phyloP scores from a whole-genome alignment of 2,329 filamentous ascomycete genomes.

The Cytospora leucostoma region DNA sequence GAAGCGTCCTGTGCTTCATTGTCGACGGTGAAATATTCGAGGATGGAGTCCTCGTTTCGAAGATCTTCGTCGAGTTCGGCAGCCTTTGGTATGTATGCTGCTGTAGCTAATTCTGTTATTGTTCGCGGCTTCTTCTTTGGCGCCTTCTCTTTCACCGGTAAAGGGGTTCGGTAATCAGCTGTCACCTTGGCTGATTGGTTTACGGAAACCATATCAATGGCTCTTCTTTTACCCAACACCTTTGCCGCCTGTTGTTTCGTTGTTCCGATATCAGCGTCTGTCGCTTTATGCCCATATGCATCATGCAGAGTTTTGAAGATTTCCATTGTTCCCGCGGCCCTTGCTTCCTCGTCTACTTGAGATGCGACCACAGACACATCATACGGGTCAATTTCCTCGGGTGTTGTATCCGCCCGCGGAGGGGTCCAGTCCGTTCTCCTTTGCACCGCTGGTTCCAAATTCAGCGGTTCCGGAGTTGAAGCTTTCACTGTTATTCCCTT shows the following conservation, averaged over 20 bases:
- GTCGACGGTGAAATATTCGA: slow-evolving; percentile 47
- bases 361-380: background rate
- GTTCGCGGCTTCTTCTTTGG: slow-evolving; percentile 72
- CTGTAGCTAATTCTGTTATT: slow-evolving; percentile 76
- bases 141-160: slow-evolving; percentile 51
- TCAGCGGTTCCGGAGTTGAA: slow-evolving; percentile 36
- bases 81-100: slow-evolving; percentile 57
- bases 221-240: slow-evolving; percentile 56
- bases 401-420: slow-evolving; percentile 46
- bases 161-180: slow-evolving; percentile 29
- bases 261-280: slow-evolving; percentile 13
- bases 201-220: slow-evolving; percentile 51
- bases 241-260: slow-evolving; percentile 35
- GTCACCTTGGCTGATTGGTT: slow-evolving; percentile 29
- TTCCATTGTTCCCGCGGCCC: slow-evolving; percentile 29
- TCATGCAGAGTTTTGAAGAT: slow-evolving; percentile 49
- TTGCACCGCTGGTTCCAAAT: slow-evolving; percentile 52
- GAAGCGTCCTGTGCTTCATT: slow-evolving; percentile 38
- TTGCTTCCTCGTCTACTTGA: background rate
- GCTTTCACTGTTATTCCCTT: slow-evolving; percentile 32
- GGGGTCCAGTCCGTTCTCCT: slow-evolving; percentile 71
- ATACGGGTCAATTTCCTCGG: slow-evolving; percentile 23
- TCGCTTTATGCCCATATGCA: slow-evolving; percentile 43
- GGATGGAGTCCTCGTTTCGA: slow-evolving; percentile 42
- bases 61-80: slow-evolving; percentile 38